Evolutionary conservation across 1,284 basidiomycete genomes (phyloP).

Genomic region (Naganishia cerealis): DNA sequence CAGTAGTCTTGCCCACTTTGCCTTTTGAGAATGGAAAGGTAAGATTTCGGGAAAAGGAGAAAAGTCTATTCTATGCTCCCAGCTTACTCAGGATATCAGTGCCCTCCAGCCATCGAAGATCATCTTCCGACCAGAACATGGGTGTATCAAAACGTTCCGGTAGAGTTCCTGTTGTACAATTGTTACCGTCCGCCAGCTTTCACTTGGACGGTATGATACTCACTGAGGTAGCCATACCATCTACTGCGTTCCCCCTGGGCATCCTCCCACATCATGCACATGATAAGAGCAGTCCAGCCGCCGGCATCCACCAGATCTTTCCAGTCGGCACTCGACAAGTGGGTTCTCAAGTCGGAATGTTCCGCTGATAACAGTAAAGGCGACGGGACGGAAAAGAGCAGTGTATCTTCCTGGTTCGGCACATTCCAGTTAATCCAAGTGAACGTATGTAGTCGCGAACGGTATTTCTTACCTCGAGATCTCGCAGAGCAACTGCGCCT

Average conservation of each 20-base stretch:
- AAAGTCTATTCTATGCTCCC: not conserved
- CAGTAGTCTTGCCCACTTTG: conserved; percentile 82
- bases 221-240: conserved; percentile 72
- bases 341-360: conserved; percentile 66
- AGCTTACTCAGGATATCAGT: conserved; percentile 77
- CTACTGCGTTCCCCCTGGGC: conserved; percentile 61
- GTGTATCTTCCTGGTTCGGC: conserved; percentile 39
- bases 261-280: conserved; percentile 94
- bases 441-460: not conserved
- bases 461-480: conserved; percentile 50
- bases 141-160: conserved; percentile 80
- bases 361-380: conserved; percentile 73
- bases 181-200: not conserved
- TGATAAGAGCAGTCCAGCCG: conserved; percentile 84
- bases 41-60: not conserved
- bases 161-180: conserved; percentile 54
- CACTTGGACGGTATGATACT: conserved; percentile 38
- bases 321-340: conserved; percentile 67
- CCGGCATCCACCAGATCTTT: conserved; percentile 58
- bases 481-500: conserved; percentile 47
- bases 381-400: conserved; percentile 81
- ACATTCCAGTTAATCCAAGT: not conserved
- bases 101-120: conserved; percentile 74
- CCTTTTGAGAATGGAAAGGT: conserved; percentile 55
- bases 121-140: conserved; percentile 85